Base-by-base conservation (phyloP, 257 asterid species). In the Haberlea rhodopensis region DNA sequence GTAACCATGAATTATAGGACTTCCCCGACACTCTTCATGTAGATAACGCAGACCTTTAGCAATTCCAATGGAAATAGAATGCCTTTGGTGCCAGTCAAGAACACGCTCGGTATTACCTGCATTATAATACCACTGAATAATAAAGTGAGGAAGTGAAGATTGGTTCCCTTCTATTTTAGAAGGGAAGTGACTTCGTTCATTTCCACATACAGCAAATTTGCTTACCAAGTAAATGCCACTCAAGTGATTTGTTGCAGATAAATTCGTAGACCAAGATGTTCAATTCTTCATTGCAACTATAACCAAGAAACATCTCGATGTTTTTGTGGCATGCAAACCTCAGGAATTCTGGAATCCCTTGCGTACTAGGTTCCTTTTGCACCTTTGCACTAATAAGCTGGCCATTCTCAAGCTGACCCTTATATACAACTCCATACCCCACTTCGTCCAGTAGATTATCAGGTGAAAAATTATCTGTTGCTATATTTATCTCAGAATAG, bases 11-110 rank as follows among this genome's bases (percentile, higher is more conserved):
- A 84, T 73, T 22, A 86, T 78, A 51, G 96, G 96, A 76, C 84
- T 73, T 63, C 83, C 87, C 21, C 85, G 81, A 60, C 90, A 88
- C 75, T 88, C 95, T 59, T 88, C 92, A 37, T 88, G 96, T 27
- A 88, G 81, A 67, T 70, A 86, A 27, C 83, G 84, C 67, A 86
- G 65, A 48, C 90, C 96, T 78, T 88, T 86, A n/a, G 95, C 96
- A 20, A 82, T 88, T 49, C 90, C 96, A 65, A 79, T 53, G 43
- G 91, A 95, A 73, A 86, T 81, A 45, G 87, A 80, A 71, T 66
- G 72, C 63, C 96, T 82, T 16, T 23, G 82, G 61, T 76, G 84
- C 96, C 96, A 88, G 58, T 73, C 82, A 24, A 88, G 88, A 62
- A 70, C 76, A 63, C 48, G 37, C 2, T 60, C 80, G 13, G 62